Conservation (phyloP, 2,329 filamentous ascomycete genomes). For the Alternaria atra region DNA sequence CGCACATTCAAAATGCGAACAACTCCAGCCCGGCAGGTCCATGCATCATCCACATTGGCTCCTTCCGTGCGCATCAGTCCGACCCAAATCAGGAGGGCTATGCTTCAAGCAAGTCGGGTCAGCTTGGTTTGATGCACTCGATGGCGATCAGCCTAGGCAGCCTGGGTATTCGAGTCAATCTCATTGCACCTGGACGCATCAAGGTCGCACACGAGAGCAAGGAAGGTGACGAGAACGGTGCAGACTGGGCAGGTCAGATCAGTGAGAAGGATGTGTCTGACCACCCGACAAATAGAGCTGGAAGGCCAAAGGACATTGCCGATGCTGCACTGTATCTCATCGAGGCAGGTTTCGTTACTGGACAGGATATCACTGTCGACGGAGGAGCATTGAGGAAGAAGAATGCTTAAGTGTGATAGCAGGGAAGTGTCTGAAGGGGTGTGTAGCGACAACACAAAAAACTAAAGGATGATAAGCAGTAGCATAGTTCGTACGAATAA, state of each 20-base stretch:
- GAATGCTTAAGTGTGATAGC: slow-evolving; percentile 12
- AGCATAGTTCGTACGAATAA: background rate
- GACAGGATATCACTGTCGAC: slow-evolving; percentile 50
- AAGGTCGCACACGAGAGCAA: slow-evolving; percentile 59
- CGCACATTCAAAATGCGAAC: slow-evolving; percentile 36
- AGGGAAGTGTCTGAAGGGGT: background rate
- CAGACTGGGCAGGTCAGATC: slow-evolving; percentile 49
- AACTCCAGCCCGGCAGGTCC: slow-evolving; percentile 48
- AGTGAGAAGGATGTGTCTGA: slow-evolving; percentile 54
- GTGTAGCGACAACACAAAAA: background rate
- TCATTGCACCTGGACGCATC: slow-evolving; percentile 58
- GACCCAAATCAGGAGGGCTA: slow-evolving; percentile 62
- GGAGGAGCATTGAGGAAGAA: slow-evolving; percentile 51
- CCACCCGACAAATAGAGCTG: slow-evolving; percentile 57
- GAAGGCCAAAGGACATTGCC: slow-evolving; percentile 57
- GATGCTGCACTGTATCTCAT: slow-evolving; percentile 56
- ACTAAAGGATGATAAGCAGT: background rate
- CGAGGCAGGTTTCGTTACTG: slow-evolving; percentile 51
- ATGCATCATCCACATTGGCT: slow-evolving; percentile 59
- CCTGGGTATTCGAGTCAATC: slow-evolving; percentile 58
- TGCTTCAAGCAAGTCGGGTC: slow-evolving; percentile 61
- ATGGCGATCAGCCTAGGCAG: slow-evolving; percentile 59
- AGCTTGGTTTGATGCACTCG: slow-evolving; percentile 61
- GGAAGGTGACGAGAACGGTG: slow-evolving; percentile 55
- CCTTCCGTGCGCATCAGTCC: slow-evolving; percentile 57